These are phyloP conservation scores for Pyrus communis DNA, from an alignment of 306 rosid genomes.

Conservation along the genomic window DNA sequence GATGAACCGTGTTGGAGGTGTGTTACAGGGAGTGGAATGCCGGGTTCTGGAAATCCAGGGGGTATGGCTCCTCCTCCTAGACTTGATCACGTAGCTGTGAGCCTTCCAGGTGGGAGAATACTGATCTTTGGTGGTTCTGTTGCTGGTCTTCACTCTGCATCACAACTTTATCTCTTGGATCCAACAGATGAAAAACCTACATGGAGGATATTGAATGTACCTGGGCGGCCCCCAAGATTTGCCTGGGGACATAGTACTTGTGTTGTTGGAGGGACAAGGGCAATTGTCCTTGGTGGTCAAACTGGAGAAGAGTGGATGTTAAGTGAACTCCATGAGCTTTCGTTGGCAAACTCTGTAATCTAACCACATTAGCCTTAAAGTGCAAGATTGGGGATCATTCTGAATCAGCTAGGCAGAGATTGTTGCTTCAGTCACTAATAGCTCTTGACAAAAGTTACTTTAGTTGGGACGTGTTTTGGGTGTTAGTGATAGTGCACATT, in stretches of 20 bases:
- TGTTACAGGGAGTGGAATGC: constrained; percentile 93
- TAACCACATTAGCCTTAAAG: constrained; percentile 21
- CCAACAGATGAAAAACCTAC: constrained; percentile 98
- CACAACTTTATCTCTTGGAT: constrained; percentile 90
- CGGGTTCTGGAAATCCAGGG: constrained; percentile 96
- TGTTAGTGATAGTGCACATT: constrained; percentile 31
- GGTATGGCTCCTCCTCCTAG: constrained; percentile 99
- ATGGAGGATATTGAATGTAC: constrained; percentile 92
- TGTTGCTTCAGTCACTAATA: constrained; percentile 28
- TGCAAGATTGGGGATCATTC: constrained; percentile 26
- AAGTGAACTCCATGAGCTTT: constrained; percentile 94
- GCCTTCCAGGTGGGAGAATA: constrained; percentile 97
- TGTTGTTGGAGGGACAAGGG: constrained; percentile 98
- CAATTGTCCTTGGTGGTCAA: constrained; percentile 95
- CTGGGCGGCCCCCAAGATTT: constrained; percentile 89
- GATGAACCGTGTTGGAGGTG: constrained; percentile 99
- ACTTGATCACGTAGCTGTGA: constrained; percentile 96
- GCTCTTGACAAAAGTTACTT: constrained; percentile 33
- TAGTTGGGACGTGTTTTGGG: constrained; percentile 41
- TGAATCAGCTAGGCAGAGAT: constrained; percentile 27
- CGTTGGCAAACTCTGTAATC: constrained; percentile 69
- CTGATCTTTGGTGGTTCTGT: constrained; percentile 97
- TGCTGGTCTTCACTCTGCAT: constrained; percentile 99
- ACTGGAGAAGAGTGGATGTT: constrained; percentile 99
- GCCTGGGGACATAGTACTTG: constrained; percentile 99